Evolutionary conservation across 2,329 filamentous ascomycete genomes (phyloP).

Genomic region (Didymella glomerata): DNA sequence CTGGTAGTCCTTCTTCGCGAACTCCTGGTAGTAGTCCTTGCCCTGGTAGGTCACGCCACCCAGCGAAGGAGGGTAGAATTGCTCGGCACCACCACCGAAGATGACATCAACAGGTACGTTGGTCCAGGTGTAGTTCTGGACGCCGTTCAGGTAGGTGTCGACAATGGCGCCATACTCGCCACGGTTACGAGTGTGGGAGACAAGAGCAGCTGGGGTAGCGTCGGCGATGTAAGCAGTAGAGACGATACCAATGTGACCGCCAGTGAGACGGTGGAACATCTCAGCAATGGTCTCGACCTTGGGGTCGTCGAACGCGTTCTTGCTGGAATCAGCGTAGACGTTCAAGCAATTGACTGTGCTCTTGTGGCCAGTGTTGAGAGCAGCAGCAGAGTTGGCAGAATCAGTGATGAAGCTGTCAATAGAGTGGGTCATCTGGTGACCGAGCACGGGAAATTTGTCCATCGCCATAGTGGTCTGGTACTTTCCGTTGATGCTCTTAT

Average conservation of each 20-base stretch:
- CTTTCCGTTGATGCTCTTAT: conserved; percentile 84
- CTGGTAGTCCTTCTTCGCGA: conserved; percentile 75
- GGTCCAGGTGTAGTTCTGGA: conserved; percentile 84
- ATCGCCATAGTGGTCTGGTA: conserved; percentile 79
- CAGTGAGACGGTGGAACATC: conserved; percentile 74
- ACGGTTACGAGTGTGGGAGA: conserved; percentile 72
- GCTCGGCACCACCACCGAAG: conserved; percentile 83
- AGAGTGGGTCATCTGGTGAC: conserved; percentile 89
- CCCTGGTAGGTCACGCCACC: conserved; percentile 70
- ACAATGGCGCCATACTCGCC: conserved; percentile 75
- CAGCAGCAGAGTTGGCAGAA: conserved; percentile 83
- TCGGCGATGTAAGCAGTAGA: conserved; percentile 84
- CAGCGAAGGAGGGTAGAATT: conserved; percentile 68
- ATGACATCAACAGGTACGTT: conserved; percentile 76
- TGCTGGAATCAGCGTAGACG: conserved; percentile 81
- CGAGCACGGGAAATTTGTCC: conserved; percentile 85
- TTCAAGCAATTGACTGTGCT: conserved; percentile 82
- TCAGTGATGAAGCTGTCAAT: conserved; percentile 87
- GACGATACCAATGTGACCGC: conserved; percentile 68
- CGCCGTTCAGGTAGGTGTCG: conserved; percentile 77
- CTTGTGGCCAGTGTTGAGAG: conserved; percentile 85
- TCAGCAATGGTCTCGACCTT: conserved; percentile 87
- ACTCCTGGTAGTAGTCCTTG: conserved; percentile 76
- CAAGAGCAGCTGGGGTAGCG: conserved; percentile 75
- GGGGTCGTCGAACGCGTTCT: conserved; percentile 78